Percentiles rank a stretch among this genome's conserved stretches.
phyloP scores from a whole-genome alignment of 306 rosid species.

The Quillaja saponaria region DNA sequence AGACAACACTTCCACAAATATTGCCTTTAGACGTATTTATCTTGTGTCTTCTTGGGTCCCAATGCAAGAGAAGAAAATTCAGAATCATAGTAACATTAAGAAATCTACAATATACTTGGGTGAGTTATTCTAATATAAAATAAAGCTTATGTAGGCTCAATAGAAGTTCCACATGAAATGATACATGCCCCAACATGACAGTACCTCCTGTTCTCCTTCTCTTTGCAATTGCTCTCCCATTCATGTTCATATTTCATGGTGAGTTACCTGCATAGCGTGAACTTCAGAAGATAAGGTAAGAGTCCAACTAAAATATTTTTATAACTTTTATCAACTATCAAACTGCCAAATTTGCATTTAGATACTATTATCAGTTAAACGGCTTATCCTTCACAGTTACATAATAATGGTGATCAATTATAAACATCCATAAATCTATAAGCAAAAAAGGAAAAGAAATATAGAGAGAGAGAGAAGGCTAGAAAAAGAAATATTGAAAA shows the following conservation, averaged over 20 bases:
- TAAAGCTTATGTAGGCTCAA: constrained; percentile 17
- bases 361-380: constrained; percentile 4
- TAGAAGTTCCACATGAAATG: constrained; percentile 22
- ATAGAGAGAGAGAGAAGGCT: too few species aligned
- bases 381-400: neutral
- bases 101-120: constrained; percentile 17
- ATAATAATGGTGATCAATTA: constrained; percentile 2
- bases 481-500: neutral
- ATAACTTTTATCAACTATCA: constrained; percentile 12
- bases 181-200: constrained; percentile 81
- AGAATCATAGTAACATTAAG: constrained; percentile 27
- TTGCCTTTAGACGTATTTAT: constrained; percentile 63
- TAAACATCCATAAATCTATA: constrained; percentile 16
- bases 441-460: neutral
- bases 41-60: constrained; percentile 84
- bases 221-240: constrained; percentile 87
- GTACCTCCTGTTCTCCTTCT: constrained; percentile 91
- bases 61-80: constrained; percentile 30
- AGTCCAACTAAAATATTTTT: constrained; percentile 20
- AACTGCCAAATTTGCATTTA: constrained; percentile 12
- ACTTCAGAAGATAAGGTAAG: constrained; percentile 21
- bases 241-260: constrained; percentile 90
- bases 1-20: constrained; percentile 62
- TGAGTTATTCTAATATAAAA: constrained; percentile 22
- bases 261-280: constrained; percentile 70